phyloP scores from a whole-genome alignment of 805 yeast genomes.

The Cyberlindnera sargentensis region DNA sequence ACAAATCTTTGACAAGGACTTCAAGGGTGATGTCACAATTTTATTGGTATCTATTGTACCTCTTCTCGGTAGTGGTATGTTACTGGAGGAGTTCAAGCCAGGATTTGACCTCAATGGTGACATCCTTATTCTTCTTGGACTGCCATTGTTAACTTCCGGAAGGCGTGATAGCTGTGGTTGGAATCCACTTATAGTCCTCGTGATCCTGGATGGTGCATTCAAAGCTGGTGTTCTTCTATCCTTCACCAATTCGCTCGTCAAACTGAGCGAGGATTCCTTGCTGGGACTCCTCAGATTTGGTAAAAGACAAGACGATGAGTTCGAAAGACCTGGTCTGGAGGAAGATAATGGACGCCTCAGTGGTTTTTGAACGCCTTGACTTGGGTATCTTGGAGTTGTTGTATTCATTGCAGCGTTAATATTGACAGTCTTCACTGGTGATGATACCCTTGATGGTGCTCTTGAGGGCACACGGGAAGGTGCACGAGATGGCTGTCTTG shows the following conservation, averaged over 20 bases:
- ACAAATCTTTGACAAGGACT: conserved; percentile 11
- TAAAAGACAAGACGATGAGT: conserved; percentile 11
- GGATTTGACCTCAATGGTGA: conserved; percentile 15
- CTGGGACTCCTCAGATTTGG: conserved; percentile 12
- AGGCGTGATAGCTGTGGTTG: conserved; percentile 18
- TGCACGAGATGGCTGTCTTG: conserved; percentile 14
- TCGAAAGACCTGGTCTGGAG: conserved; percentile 7
- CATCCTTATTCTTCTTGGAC: conserved; percentile 9
- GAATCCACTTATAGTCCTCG: conserved; percentile 18
- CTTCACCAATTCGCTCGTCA: conserved; percentile 6
- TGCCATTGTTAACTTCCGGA: conserved; percentile 9
- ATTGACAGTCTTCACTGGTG: conserved; percentile 11
- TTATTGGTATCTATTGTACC: conserved; percentile 3
- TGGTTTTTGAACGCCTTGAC: conserved; percentile 19
- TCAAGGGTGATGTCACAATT: conserved; percentile 23
- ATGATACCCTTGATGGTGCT: conserved; percentile 5
- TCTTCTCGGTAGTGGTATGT: conserved; percentile 7
- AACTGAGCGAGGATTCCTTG: conserved; percentile 6
- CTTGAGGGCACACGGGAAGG: conserved; percentile 12
- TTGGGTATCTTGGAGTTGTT: conserved; percentile 6
- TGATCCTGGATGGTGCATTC: conserved; percentile 8
- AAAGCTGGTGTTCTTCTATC: conserved; percentile 5
- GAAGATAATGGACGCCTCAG: conserved; percentile 10
- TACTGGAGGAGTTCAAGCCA: background rate
- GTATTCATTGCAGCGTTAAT: background rate